Evolutionary conservation across 306 rosid genomes (phyloP).

Genomic region (Casuarina glauca): DNA sequence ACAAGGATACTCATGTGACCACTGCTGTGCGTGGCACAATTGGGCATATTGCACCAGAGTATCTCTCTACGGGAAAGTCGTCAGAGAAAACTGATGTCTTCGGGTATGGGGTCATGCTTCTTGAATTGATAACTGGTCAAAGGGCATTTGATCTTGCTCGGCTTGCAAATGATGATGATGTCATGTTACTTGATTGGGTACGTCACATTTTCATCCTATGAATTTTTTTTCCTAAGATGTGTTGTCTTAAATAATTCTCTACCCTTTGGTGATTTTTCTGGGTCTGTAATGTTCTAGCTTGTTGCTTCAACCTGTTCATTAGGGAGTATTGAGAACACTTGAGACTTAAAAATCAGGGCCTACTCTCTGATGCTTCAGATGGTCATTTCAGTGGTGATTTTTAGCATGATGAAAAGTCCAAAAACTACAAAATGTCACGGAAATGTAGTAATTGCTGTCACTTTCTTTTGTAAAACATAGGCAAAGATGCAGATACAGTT

Average conservation of each 20-base stretch:
- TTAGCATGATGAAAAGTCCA: neutral
- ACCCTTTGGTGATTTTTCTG: neutral
- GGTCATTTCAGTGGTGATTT: neutral
- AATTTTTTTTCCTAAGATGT: neutral
- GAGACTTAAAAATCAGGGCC: neutral
- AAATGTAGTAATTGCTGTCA: neutral
- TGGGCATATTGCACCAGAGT: conserved; percentile 97
- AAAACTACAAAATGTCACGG: neutral
- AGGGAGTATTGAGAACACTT: neutral
- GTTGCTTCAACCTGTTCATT: neutral
- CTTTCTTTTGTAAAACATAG: neutral
- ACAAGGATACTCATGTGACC: conserved; percentile 89
- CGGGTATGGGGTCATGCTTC: conserved; percentile 99
- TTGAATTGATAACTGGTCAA: conserved; percentile 93
- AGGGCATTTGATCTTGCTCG: conserved; percentile 96
- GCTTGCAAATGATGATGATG: conserved; percentile 84
- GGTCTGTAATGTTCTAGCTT: neutral
- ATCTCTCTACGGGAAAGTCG: conserved; percentile 88
- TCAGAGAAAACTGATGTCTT: conserved; percentile 95
- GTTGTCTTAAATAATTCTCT: neutral
- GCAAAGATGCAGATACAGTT: neutral
- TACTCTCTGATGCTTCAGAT: neutral
- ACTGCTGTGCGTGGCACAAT: conserved; percentile 92
- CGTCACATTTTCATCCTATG: conserved; percentile 14
- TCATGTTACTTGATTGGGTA: conserved; percentile 97